Evolutionary conservation across 2,329 filamentous ascomycete genomes (phyloP), one percentile per base, ranked within the genome.

Genomic region (Fusarium chlamydosporum): DNA sequence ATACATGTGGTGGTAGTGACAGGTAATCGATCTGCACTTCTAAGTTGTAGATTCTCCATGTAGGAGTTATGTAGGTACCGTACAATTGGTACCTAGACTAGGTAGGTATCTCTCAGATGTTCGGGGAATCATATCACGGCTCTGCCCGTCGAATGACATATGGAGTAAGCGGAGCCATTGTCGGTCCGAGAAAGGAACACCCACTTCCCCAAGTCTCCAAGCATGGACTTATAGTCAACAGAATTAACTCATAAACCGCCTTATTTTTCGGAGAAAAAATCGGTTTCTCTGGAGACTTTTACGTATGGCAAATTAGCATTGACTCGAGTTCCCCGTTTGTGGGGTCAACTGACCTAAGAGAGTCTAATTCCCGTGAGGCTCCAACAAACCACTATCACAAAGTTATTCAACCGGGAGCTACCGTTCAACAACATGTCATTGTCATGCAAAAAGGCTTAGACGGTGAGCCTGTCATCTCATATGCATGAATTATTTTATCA

Each of bases 141-240:
- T 23, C 23, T 48, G n/a, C n/a, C n/a, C n/a, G 34, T 65, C 58
- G 60, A 64, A 65, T 52, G 60, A 59, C 35, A 59, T 27, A 63
- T 43, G 43, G 43, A 18, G 58, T 45, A 27, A 23, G 52, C 33
- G 31, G 61, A 27, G 20, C 51, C n/a, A 43, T n/a, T 65, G 45
- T 65, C 61, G 61, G 61, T 37, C 61, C 60, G 61, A 65, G 33
- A 29, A 48, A 23, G 16, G 10, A n/a, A 10, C 11, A 56, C 35
- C 8, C 35, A 8, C 20, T 46, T 41, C 45, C 40, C 45, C 34
- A 57, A 40, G 37, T 35, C 59, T 54, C 35, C 18, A 40, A 38
- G 52, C 27, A 45, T 48, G 34, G 50, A 38, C 29, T 45, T 51
- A 13, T 35, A 40, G 8, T 50, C 23, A 23, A 47, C 23, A 33